Evolutionary conservation across 495 filamentous ascomycete genomes (phyloP), one percentile per base, ranked within the genome.

Genomic region (Xylaria acuta): DNA sequence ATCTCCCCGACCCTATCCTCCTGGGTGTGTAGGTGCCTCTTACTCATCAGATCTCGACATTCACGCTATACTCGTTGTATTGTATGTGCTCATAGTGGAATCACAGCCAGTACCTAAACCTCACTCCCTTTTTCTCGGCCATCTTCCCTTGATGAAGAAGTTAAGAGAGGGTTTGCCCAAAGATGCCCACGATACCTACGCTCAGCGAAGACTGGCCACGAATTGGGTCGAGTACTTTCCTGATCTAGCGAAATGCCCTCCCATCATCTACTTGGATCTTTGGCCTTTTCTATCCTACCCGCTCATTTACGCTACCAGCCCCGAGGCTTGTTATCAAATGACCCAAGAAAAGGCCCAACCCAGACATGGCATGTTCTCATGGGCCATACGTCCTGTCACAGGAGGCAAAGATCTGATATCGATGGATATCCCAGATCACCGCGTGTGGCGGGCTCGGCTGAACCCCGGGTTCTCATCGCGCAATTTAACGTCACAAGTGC

Each of bases 381-480:
- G 47, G 45, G 45, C 47, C n/a, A 36, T 67, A 14, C 38, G 14
- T 6, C 64, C 64, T 25, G 45, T 67, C 4, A 67, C 45, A 7
- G 30, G 36, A 6, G 47, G 47, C 12, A 66, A 56, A 6, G 77
- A 81, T 67, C 30, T 84, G 6, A 74, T 82, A 11, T 74, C 75
- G 20, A 72, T 73, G 47, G 77, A 85, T 49, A 82, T 79, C 1
- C 59, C 74, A 16, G 43, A 60, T 12, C 82, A 82, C 81, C 81
- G 79, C 62, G 64, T 75, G 45, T 83, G 80, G 80, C 75, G 81
- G 8, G 59, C 30, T 27, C 64, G 78, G 4, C 83, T 86, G 71
- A 86, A 82, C 67, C 82, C 82, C 1, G 84, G 82, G 18, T 85
- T 87, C 73, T 56, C 79, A 0, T 68, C 67, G 0, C 60, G 71